Base-by-base conservation (phyloP, 108 stramenopile genomes). In the Nitzschia inconspicua region DNA sequence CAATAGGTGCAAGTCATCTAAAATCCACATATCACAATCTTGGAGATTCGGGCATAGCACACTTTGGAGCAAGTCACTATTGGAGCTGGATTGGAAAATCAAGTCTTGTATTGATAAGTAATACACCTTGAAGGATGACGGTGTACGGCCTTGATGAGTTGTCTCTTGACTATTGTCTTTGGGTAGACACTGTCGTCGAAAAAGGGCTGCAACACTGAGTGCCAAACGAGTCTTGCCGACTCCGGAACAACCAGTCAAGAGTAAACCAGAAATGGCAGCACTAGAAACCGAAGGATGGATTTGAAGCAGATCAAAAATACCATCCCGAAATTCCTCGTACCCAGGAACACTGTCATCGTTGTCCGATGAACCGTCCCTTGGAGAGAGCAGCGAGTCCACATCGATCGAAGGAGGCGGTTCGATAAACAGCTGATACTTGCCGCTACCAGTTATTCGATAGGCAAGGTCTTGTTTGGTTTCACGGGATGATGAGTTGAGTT, bases 221-320 rank as follows among this genome's bases (percentile, higher is more conserved):
- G 66, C 79, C 76, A 93, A 54, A 32, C 82, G 73, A 31, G 81
- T 72, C 70, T 93, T 93, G 7, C 91, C 91, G 31, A 93, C 88
- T 32, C 88, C 88, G n/a, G 82, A 43, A 66, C 81, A 76, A 9
- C 91, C 91, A 7, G 80, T 75, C 28, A 93, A 34, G 13, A 89
- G 28, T 0, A 89, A 57, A 4, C 67, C 88, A 8, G 87, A 61
- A 2, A 85, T 79, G 3, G 77, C 68, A 7, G 72, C 74, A n/a
- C 56, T 19, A 37, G 31, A 14, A 47, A 52, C 28, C 65, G 43
- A 44, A 70, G 10, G 16, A 55, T 24, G n/a, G 52, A 31, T 8
- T 75, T 11, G 7, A 86, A 49, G 44, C 79, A 71, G 2, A 72
- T 47, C 19, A 82, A 59, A 20, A 73, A 39, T 23, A 37, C 39